Base-by-base conservation (phyloP, 1,139 yeast species). In the Taphrina wiesneri region DNA sequence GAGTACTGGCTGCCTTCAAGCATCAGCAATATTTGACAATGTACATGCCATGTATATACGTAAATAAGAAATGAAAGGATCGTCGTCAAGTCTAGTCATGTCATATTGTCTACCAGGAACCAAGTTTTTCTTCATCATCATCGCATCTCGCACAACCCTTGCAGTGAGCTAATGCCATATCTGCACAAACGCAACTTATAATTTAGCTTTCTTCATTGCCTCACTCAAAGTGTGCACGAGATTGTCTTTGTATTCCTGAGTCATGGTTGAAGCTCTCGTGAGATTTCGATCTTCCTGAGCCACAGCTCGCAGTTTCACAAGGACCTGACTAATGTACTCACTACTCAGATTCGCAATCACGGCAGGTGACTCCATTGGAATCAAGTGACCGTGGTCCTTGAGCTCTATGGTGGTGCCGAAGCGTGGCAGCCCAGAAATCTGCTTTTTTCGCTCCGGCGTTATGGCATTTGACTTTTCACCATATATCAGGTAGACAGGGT, bases 1-100 rank as follows among this genome's bases (percentile, higher is more conserved):
- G 82, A 80, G 70, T 90, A 82, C 73, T 90, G 96, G 96, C 79
- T 60, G 23, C 64, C 64, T 0, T 36, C 64, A 6, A 32, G 47
- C 49, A 39, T 54, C 32, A 32, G 30, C 45, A 34, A 52, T 17
- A 52, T 34, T 17, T 49, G 39, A 30, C 21, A 11, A 41, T 2
- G 2, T 13, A 1, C 47, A 32, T 2, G 15, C 1, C 36, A 2
- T 32, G 36, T 32, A 32, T 15, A 32, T 32, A 32, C 36, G 9
- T 32, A 15, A 4, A 32, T 1, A 32, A 2, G 15, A 1, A 2
- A 2, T 32, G 36, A 32, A 11, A 32, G 5, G 5, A 39, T 39
- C n/a, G 43, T 11, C 34, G 34, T 30, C 34, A 30, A 30, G 34
- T n/a, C n/a, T n/a, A n/a, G n/a, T n/a, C n/a, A n/a, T n/a, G n/a